phyloP scores from a whole-genome alignment of 441 rosid genomes.

The Metrosideros polymorpha region DNA sequence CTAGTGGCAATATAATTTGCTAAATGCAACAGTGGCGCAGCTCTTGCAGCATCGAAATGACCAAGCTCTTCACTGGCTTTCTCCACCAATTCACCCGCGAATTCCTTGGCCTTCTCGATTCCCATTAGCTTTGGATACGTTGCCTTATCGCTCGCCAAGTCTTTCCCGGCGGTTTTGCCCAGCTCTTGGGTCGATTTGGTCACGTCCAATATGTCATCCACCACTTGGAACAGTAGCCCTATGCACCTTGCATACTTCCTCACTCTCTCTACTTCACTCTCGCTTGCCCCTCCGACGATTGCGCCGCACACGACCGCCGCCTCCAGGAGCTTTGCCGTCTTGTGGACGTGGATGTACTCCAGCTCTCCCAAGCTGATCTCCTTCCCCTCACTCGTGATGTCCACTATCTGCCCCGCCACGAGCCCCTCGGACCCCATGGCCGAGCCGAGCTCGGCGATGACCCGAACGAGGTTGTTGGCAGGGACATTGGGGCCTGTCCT shows the following conservation, averaged over 20 bases:
- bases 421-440: slow-evolving; percentile 30
- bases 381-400: slow-evolving; percentile 24
- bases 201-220: not conserved
- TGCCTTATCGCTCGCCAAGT: not conserved
- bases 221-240: slow-evolving; percentile 37
- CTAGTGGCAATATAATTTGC: slow-evolving; percentile 5
- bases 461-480: slow-evolving; percentile 7
- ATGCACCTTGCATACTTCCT: slow-evolving; percentile 25
- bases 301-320: slow-evolving; percentile 24
- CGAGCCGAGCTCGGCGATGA: slow-evolving; percentile 14
- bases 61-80: not conserved
- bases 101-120: slow-evolving; percentile 9
- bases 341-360: slow-evolving; percentile 35
- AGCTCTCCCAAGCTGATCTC: slow-evolving; percentile 14
- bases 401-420: slow-evolving; percentile 33
- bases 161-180: not conserved
- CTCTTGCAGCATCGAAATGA: slow-evolving; percentile 1
- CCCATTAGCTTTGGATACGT: slow-evolving; percentile 38
- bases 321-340: slow-evolving; percentile 35
- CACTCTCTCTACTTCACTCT: slow-evolving; percentile 23
- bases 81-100: not conserved
- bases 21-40: not conserved
- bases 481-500: not conserved
- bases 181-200: not conserved
- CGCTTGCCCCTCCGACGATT: slow-evolving; percentile 29